These are phyloP conservation scores for Halophytophthora batemanensis DNA, from an alignment of 352 stramenopile genomes.

Conservation along the genomic window DNA sequence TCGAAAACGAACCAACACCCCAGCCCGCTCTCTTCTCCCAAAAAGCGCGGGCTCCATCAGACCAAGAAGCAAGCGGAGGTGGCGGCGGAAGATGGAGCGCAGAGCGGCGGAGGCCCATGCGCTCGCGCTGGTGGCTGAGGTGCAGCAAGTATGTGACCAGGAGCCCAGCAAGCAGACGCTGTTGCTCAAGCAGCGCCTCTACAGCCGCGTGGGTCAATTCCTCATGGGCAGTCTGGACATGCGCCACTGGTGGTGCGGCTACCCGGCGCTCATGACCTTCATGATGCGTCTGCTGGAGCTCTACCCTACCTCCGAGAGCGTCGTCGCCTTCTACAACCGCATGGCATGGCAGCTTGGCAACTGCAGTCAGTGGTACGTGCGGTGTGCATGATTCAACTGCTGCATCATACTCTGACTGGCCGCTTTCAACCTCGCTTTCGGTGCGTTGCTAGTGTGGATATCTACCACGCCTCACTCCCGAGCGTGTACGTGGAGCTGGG, in stretches of 20 bases:
- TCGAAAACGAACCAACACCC: neutral
- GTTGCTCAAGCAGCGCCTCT: conserved; percentile 65
- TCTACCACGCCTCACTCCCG: conserved; percentile 77
- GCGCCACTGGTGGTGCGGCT: conserved; percentile 79
- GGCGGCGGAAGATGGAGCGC: conserved; percentile 2
- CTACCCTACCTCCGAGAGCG: conserved; percentile 63
- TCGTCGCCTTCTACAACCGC: conserved; percentile 68
- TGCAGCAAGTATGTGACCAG: conserved; percentile 33
- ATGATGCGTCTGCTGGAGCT: conserved; percentile 87
- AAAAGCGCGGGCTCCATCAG: neutral
- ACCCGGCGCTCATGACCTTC: conserved; percentile 81
- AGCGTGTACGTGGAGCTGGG: conserved; percentile 73
- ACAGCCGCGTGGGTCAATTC: conserved; percentile 75
- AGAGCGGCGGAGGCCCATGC: conserved; percentile 32
- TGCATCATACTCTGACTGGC: neutral
- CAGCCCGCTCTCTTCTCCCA: neutral
- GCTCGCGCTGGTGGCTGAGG: conserved; percentile 33
- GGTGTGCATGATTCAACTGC: neutral
- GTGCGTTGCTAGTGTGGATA: conserved; percentile 56
- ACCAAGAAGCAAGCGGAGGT: neutral
- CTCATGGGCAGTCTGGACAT: conserved; percentile 58
- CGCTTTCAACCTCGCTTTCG: neutral
- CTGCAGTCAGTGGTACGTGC: conserved; percentile 64
- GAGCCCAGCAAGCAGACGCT: conserved; percentile 34
- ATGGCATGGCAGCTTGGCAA: conserved; percentile 62